Conservation (phyloP, 2,329 filamentous ascomycete genomes). For the Zasmidium cellare region DNA sequence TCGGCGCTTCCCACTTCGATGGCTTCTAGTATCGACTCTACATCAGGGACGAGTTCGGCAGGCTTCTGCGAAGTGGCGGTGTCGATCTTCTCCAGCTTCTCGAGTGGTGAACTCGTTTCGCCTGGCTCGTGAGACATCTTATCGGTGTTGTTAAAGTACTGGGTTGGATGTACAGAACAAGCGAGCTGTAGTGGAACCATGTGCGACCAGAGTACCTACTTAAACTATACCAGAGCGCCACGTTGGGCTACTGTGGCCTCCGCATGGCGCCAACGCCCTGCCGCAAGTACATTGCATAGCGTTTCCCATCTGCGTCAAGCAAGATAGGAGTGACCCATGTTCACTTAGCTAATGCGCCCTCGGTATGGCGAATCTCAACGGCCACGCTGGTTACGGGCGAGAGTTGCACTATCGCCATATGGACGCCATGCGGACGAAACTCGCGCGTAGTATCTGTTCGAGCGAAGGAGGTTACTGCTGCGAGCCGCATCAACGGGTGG, state of each 20-base stretch:
- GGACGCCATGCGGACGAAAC: too few species aligned
- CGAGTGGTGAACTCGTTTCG: not conserved
- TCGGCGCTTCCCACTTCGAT: conserved; percentile 17
- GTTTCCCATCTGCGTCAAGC: not conserved
- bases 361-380: too few species aligned
- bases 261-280: not conserved
- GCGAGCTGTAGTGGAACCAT: not conserved
- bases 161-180: not conserved
- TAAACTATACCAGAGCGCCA: not conserved
- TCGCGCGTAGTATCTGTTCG: too few species aligned
- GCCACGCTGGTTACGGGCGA: too few species aligned
- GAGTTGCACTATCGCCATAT: too few species aligned
- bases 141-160: not conserved
- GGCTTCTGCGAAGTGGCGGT: not conserved
- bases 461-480: too few species aligned
- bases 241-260: not conserved
- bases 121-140: not conserved
- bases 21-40: conserved; percentile 14
- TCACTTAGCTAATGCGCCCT: too few species aligned
- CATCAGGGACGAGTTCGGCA: conserved; percentile 5
- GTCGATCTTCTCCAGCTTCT: not conserved
- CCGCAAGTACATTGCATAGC: not conserved
- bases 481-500: too few species aligned
- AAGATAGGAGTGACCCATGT: too few species aligned
- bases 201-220: not conserved